Conservation (phyloP, 2,329 filamentous ascomycete species). For the Thermothelomyces thermophilus region DNA sequence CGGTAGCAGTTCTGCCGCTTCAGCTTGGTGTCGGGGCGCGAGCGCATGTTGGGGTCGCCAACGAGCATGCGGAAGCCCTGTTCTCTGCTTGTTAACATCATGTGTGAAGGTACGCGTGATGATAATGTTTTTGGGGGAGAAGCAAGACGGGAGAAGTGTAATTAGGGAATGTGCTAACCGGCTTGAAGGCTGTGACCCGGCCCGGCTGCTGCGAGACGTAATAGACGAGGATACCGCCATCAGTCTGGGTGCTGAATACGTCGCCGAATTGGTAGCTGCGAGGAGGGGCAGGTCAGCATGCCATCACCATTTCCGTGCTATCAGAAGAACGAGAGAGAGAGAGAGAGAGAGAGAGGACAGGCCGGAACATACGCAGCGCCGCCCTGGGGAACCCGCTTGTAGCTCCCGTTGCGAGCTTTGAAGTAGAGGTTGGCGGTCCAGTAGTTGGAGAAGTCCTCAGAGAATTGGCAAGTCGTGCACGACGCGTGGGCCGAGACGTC, state of each 20-base stretch:
- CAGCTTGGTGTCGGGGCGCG: conserved; percentile 27
- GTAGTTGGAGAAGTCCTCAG: conserved; percentile 33
- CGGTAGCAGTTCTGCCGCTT: conserved; percentile 38
- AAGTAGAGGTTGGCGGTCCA: conserved; percentile 33
- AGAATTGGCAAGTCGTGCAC: conserved; percentile 37
- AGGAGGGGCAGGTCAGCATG: neutral
- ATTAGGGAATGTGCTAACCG: conserved; percentile 32
- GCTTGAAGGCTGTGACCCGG: conserved; percentile 40
- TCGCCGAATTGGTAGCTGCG: conserved; percentile 35
- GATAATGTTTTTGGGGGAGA: neutral
- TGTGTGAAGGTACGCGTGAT: neutral
- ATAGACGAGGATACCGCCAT: conserved; percentile 41
- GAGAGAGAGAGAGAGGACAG: too few species aligned
- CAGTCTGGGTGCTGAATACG: conserved; percentile 36
- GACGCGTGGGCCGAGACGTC: conserved; percentile 32
- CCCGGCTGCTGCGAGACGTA: conserved; percentile 39
- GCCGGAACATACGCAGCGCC: conserved; percentile 48
- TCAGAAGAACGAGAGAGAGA: too few species aligned
- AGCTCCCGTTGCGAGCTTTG: conserved; percentile 32
- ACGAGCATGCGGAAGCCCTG: conserved; percentile 44
- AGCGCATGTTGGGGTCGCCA: conserved; percentile 35
- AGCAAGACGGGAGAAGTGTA: too few species aligned
- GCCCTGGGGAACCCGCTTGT: conserved; percentile 36
- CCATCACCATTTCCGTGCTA: too few species aligned
- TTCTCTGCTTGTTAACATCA: neutral